A percentile compares a stretch with the other conserved stretches of the same genome.
These are phyloP conservation scores for Asparagopsis taxiformis DNA, from an alignment of 31 red algal species.

Conservation along the genomic window DNA sequence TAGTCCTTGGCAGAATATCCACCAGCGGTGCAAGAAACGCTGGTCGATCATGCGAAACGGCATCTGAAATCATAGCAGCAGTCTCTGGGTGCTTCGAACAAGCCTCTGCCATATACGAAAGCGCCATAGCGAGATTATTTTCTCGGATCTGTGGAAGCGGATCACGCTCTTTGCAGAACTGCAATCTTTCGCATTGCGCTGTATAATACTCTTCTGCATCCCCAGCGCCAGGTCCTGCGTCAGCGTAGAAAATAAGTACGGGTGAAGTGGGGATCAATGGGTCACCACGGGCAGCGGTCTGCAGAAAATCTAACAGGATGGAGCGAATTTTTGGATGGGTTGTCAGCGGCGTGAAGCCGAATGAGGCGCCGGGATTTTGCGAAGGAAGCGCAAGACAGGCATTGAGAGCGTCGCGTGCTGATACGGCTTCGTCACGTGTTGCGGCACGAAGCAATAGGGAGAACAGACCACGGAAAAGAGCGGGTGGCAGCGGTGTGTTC, in stretches of 20 bases:
- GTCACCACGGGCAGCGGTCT: slow-evolving; percentile 19
- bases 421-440: slow-evolving; percentile 17
- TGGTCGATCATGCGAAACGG: slow-evolving; percentile 3
- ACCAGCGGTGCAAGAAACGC: slow-evolving; percentile 36
- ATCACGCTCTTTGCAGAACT: not conserved
- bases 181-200: slow-evolving; percentile 9
- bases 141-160: slow-evolving; percentile 16
- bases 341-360: slow-evolving; percentile 42
- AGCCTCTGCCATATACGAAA: slow-evolving; percentile 19
- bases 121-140: slow-evolving; percentile 18
- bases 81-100: slow-evolving; percentile 10
- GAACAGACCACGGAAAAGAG: slow-evolving; percentile 17
- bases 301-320: slow-evolving; percentile 35
- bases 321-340: not conserved
- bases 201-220: slow-evolving; percentile 51
- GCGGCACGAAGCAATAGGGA: slow-evolving; percentile 38
- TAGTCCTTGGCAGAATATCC: slow-evolving; percentile 19
- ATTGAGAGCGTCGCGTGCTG: slow-evolving; percentile 20
- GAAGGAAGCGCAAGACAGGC: not conserved
- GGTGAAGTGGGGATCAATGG: slow-evolving; percentile 18
- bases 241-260: slow-evolving; percentile 42
- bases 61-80: not conserved
- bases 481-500: slow-evolving; percentile 1
- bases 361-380: slow-evolving; percentile 17
- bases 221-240: slow-evolving; percentile 37